Conservation (phyloP, 1,284 basidiomycete species). For the Crucibulum parvulum region DNA sequence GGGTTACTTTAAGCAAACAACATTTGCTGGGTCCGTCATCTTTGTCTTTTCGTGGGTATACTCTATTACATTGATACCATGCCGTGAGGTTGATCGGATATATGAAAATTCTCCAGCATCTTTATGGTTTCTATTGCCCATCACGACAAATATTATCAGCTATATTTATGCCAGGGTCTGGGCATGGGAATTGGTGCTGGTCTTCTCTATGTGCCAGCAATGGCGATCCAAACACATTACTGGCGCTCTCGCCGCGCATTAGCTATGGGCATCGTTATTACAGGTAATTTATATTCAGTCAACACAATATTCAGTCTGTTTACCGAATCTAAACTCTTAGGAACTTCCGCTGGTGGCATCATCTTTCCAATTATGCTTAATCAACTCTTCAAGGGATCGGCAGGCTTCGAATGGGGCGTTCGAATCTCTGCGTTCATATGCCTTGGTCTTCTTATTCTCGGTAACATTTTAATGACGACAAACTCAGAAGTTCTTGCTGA, state of each 20-base stretch:
- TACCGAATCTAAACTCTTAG: conserved; percentile 10
- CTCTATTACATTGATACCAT: conserved; percentile 10
- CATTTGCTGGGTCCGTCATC: conserved; percentile 13
- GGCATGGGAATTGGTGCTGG: conserved; percentile 41
- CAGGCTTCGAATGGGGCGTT: conserved; percentile 39
- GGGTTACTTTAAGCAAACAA: conserved; percentile 24
- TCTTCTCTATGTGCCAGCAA: conserved; percentile 35
- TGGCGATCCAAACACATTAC: conserved; percentile 22
- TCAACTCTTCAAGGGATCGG: conserved; percentile 29
- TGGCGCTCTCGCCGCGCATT: conserved; percentile 36
- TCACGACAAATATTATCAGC: conserved; percentile 25
- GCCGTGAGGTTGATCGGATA: conserved; percentile 25
- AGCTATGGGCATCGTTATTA: conserved; percentile 43
- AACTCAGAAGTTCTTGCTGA: conserved; percentile 5
- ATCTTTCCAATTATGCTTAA: conserved; percentile 27
- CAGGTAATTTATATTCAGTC: no score
- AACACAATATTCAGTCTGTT: background rate
- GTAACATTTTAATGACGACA: conserved; percentile 27
- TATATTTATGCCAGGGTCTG: no score
- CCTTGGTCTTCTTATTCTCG: conserved; percentile 19
- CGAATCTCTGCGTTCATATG: conserved; percentile 20
- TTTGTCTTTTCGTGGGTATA: conserved; percentile 20
- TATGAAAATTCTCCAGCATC: no score
- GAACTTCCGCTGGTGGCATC: conserved; percentile 37
- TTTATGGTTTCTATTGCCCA: no score